Evolutionary conservation across 352 stramenopile species (phyloP).

Genomic region (Pythium rishiriense): DNA sequence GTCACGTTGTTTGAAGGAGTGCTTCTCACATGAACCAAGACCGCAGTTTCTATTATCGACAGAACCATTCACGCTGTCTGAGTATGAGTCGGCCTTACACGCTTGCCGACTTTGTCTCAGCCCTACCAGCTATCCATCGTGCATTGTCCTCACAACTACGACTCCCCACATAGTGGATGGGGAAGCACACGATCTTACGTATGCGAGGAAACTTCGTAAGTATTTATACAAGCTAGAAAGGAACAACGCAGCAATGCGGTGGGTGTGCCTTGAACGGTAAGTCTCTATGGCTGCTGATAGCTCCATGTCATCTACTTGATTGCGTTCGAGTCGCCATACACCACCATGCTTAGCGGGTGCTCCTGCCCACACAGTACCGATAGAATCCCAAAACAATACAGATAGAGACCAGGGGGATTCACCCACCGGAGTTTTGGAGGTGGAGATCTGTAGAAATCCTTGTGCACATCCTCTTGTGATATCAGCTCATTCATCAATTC

Average conservation of each 20-base stretch:
- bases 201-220: constrained; percentile 27
- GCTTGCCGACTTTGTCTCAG: neutral
- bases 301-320: neutral
- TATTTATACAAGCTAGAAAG: constrained; percentile 32
- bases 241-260: constrained; percentile 7
- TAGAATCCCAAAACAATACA: neutral
- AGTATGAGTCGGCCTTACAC: constrained; percentile 1
- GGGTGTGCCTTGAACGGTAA: neutral
- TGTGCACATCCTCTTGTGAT: too few relatives aligned
- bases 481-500: too few relatives aligned
- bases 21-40: constrained; percentile 44
- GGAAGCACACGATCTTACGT: constrained; percentile 17
- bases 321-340: neutral
- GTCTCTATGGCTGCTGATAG: neutral
- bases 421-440: too few relatives aligned
- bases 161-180: neutral
- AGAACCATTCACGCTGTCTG: neutral
- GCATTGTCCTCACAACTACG: neutral
- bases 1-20: constrained; percentile 77
- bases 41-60: neutral
- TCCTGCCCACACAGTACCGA: neutral
- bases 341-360: neutral
- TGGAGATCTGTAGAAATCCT: too few relatives aligned
- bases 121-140: neutral
- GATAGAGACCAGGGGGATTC: neutral